A percentile compares a stretch with the other conserved stretches of the same genome.
Evolutionary conservation across 164 flowering plant genomes (phyloP).

Genomic region (Litsea cubeba): DNA sequence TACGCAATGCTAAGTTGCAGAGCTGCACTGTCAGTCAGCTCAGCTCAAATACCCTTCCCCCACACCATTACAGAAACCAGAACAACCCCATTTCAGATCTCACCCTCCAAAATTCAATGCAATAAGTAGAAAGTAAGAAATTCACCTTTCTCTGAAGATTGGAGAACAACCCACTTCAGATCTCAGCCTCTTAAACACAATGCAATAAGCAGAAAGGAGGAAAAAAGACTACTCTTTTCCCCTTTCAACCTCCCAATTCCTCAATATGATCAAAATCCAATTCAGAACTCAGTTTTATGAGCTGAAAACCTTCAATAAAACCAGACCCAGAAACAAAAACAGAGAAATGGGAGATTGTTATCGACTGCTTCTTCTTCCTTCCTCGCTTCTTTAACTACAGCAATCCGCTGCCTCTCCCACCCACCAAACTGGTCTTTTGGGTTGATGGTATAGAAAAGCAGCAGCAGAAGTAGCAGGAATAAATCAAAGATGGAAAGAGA

Average conservation of each 20-base stretch:
- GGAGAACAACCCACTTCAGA: conserved; percentile 3
- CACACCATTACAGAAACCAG: conserved; percentile 14
- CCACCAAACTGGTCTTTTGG: not conserved
- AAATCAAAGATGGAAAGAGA: not conserved
- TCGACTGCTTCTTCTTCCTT: not conserved
- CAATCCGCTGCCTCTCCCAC: not conserved
- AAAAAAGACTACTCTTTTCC: not conserved
- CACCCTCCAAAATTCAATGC: conserved; percentile 4
- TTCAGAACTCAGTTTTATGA: conserved; percentile 2
- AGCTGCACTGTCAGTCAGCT: conserved; percentile 32
- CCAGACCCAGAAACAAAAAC: not conserved
- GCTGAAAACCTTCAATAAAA: not conserved
- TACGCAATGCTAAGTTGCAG: conserved; percentile 28
- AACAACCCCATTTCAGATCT: conserved; percentile 19
- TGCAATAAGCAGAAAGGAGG: not conserved
- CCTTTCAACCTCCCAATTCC: not conserved
- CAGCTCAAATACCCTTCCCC: conserved; percentile 9
- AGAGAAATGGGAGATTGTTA: not conserved
- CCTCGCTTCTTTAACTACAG: not conserved
- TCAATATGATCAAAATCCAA: not conserved
- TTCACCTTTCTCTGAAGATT: too few relatives aligned
- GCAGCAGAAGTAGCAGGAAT: not conserved
- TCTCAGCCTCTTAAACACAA: not conserved
- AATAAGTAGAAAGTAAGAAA: not conserved
- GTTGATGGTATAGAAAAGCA: not conserved